Evolutionary conservation across 495 filamentous ascomycete species (phyloP), one percentile per base, ranked within the genome.

Genomic region (Cercophora sp.): DNA sequence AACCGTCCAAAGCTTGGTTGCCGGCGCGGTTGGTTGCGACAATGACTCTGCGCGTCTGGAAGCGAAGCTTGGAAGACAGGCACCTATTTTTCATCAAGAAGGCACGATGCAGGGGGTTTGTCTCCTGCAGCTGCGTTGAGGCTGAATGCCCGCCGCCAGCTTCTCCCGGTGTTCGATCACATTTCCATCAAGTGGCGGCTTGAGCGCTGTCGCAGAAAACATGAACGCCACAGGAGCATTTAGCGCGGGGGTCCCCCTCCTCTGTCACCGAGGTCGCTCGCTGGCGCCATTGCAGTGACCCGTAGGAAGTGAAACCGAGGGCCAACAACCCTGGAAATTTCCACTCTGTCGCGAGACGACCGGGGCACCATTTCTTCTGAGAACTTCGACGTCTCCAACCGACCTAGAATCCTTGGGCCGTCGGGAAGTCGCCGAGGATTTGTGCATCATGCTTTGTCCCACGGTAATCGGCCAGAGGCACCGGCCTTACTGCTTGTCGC

Each of bases 101-200:
- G 35, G 18, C 15, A 43, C 29, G n/a, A 32, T 13, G 29, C 29
- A 32, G 29, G 29, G 29, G n/a, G 29, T 13, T 6, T 13, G 13
- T 13, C 29, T 32, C 29, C 13, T 32, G 8, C 29, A 6, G 29
- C 29, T 13, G 29, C 29, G 29, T 32, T 43, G 25, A 43, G 40
- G 40, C 40, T 43, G 40, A 43, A 43, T 43, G 22, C 40, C n/a
- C n/a, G n/a, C n/a, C n/a, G n/a, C n/a, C 19, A 18, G 8, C 40
- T 43, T 43, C 11, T 43, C 40, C 40, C 40, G 40, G 40, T 8
- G 8, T 26, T 43, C 15, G 8, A 32, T 32, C 13, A 13, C 29
- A 32, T 13, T 13, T 32, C 29, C 8, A n/a, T n/a, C n/a, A n/a
- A n/a, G n/a, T n/a, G n/a, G n/a, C n/a, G 27, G 13, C 27, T 31